phyloP scores from a whole-genome alignment of 768 basidiomycete genomes.

The Omphalotus guepiniiformis region DNA sequence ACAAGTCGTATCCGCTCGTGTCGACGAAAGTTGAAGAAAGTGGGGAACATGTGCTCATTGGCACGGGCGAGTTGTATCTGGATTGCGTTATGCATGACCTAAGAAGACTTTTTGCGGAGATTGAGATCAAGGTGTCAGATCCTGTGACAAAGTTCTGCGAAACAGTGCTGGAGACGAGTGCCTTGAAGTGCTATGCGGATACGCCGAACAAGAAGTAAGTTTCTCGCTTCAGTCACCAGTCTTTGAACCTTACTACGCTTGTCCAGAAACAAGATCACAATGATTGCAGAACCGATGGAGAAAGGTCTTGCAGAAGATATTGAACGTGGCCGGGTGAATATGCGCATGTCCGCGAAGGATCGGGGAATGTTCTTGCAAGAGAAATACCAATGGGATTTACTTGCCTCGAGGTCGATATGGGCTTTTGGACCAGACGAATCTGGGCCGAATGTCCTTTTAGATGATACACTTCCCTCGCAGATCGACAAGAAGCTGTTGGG shows the following conservation, averaged over 20 bases:
- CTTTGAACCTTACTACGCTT: constrained; percentile 12
- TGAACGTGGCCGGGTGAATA: constrained; percentile 87
- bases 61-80: constrained; percentile 95
- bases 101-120: constrained; percentile 88
- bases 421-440: constrained; percentile 97
- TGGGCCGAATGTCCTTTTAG: constrained; percentile 89
- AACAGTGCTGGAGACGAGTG: constrained; percentile 96
- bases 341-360: constrained; percentile 94
- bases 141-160: constrained; percentile 98
- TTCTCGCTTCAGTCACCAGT: not conserved
- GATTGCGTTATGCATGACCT: constrained; percentile 98
- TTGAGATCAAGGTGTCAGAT: constrained; percentile 99
- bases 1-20: constrained; percentile 95
- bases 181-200: constrained; percentile 97
- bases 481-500: constrained; percentile 91
- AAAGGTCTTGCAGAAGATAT: constrained; percentile 95
- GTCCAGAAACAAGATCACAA: constrained; percentile 90
- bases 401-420: constrained; percentile 98
- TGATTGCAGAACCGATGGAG: constrained; percentile 98
- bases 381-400: constrained; percentile 96
- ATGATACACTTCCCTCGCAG: constrained; percentile 96
- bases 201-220: constrained; percentile 97
- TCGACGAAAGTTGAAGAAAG: constrained; percentile 97
- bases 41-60: constrained; percentile 95
- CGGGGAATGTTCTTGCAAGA: constrained; percentile 94